Percentiles rank a stretch among this genome's conserved stretches.
These are phyloP conservation scores for Beta lomatogona DNA, from an alignment of 179 eudicot genomes.

Conservation along the genomic window DNA sequence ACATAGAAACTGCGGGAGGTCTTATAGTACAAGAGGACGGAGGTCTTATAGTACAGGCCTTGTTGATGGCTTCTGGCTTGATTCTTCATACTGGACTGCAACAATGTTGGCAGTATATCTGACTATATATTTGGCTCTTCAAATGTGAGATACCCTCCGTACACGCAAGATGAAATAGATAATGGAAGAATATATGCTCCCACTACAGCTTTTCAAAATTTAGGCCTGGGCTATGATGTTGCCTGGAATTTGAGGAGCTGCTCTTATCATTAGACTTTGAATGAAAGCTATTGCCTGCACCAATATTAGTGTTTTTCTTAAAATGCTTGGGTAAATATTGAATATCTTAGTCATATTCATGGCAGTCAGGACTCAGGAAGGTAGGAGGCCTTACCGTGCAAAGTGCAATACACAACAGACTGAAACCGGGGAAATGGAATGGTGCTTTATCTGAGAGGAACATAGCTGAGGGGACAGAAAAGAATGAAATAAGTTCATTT, in stretches of 20 bases:
- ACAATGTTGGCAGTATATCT: background rate
- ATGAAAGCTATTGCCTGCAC: slow-evolving; percentile 66
- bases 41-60: background rate
- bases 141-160: slow-evolving; percentile 7
- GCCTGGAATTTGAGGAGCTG: slow-evolving; percentile 30
- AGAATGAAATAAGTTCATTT: background rate
- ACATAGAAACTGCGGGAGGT: slow-evolving; percentile 3
- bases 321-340: background rate
- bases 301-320: slow-evolving; percentile 10
- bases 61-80: slow-evolving; percentile 3
- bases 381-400: slow-evolving; percentile 45
- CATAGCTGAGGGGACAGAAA: slow-evolving; percentile 45
- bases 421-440: slow-evolving; percentile 78
- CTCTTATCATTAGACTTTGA: slow-evolving; percentile 49
- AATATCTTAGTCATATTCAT: background rate
- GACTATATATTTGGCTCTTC: background rate
- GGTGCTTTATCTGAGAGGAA: slow-evolving; percentile 73
- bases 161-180: background rate
- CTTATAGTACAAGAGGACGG: background rate
- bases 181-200: slow-evolving; percentile 7
- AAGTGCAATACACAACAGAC: slow-evolving; percentile 60
- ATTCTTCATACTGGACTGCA: background rate
- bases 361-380: slow-evolving; percentile 3
- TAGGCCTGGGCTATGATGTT: slow-evolving; percentile 26
- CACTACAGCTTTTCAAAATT: background rate